Evolutionary conservation across 768 basidiomycete genomes (phyloP).

Genomic region (Lepiota brunneoincarnata): DNA sequence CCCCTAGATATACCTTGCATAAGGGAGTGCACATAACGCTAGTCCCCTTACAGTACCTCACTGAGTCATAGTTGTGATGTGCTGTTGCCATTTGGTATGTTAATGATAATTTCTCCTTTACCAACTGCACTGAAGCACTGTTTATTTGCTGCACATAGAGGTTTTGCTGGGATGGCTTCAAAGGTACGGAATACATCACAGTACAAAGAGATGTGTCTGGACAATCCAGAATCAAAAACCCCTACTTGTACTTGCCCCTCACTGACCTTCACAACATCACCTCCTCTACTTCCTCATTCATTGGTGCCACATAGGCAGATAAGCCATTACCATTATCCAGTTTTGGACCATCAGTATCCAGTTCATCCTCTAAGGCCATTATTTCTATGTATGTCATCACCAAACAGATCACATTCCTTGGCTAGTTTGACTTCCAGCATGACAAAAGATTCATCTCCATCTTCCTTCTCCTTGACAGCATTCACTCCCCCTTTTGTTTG

Average conservation of each 20-base stretch:
- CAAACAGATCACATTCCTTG: too few species aligned
- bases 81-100: constrained; percentile 27
- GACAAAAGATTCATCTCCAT: too few species aligned
- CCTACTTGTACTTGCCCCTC: background rate
- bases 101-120: constrained; percentile 27
- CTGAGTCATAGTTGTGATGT: constrained; percentile 19
- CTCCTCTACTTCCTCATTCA: too few species aligned
- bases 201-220: constrained; percentile 29
- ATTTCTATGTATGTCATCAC: too few species aligned
- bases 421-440: too few species aligned
- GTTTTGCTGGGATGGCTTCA: constrained; percentile 14
- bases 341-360: too few species aligned
- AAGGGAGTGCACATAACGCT: constrained; percentile 14
- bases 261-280: background rate
- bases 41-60: constrained; percentile 28
- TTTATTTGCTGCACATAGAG: constrained; percentile 30
- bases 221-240: constrained; percentile 28
- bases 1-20: background rate
- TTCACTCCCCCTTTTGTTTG: background rate
- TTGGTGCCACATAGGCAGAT: too few species aligned
- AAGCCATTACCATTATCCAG: too few species aligned
- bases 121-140: constrained; percentile 27
- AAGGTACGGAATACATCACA: constrained; percentile 22
- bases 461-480: background rate
- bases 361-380: too few species aligned